Base-by-base conservation (phyloP, 2,329 filamentous ascomycete genomes). In the Epichloe sibirici region DNA sequence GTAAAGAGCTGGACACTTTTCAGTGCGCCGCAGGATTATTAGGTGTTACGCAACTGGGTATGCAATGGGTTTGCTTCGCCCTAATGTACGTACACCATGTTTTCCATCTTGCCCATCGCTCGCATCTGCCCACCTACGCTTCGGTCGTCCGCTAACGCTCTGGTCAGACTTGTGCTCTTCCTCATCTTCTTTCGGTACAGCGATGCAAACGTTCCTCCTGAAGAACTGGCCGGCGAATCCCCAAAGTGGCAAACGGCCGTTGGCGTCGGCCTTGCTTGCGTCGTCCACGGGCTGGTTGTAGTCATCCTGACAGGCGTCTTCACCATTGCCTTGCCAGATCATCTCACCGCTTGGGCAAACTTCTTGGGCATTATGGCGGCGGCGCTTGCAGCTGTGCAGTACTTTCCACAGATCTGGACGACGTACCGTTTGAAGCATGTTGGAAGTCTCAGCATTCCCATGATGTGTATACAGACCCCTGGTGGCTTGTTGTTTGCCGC, bases 401-500 rank as follows among this genome's bases (percentile, higher is more conserved):
- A 97, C 68, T 74, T 98, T 15, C 93, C 93, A 0, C 93, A 98
- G 70, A 95, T 98, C 57, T 90, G 83, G 71, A 96, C 87, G 50
- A 98, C 93, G 0, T 94, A 88, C 70, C 79, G 75, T 50, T 74
- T 96, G 53, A 86, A 91, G 65, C 85, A 90, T 61, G 86, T 95
- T 2, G 90, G 90, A 51, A 95, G 90, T 66, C 72, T 98, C 61
- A 95, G 89, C 63, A 93, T 98, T 53, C 85, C 89, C 4, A 97
- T 96, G 86, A 97, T 98, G 90, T 86, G 87, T 65, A 95, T 98
- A 37, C 93, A 98, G 68, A 96, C 91, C 0, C 93, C 93, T 0
- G 93, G 93, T 0, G 90, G 89, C 54, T 84, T 95, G 59, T 72
- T 98, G 6, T 97, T 95, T 71, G 90, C 91, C 0, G 84, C 78